phyloP scores from a whole-genome alignment of 148 eudicot species.

The Fagopyrum homotropicum region DNA sequence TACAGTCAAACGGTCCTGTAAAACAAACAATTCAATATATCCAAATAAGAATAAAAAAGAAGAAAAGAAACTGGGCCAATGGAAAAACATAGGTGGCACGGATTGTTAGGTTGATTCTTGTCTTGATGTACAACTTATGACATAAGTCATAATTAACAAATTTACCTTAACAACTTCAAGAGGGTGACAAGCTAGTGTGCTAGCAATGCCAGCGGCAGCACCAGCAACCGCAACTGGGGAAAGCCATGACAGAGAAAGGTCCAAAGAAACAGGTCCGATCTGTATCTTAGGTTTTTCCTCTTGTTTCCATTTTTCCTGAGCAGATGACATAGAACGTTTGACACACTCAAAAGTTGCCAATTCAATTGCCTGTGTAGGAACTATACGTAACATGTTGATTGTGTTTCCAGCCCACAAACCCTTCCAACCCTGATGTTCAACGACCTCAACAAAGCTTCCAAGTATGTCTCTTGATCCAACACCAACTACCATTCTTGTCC shows the following conservation, averaged over 20 bases:
- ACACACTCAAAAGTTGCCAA: slow-evolving; percentile 92
- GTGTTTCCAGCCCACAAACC: slow-evolving; percentile 96
- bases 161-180: slow-evolving; percentile 93
- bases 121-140: not conserved
- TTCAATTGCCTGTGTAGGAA: slow-evolving; percentile 95
- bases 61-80: not conserved
- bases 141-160: not conserved
- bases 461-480: slow-evolving; percentile 70
- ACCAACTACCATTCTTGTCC: slow-evolving; percentile 98
- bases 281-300: slow-evolving; percentile 50
- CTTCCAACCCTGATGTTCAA: slow-evolving; percentile 77
- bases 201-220: slow-evolving; percentile 84
- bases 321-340: slow-evolving; percentile 69
- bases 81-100: too few relatives aligned
- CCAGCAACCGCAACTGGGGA: slow-evolving; percentile 93
- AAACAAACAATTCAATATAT: not conserved
- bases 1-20: slow-evolving; percentile 85
- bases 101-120: too few relatives aligned
- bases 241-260: slow-evolving; percentile 68
- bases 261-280: slow-evolving; percentile 57
- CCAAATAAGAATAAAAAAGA: not conserved
- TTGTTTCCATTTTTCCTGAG: slow-evolving; percentile 66
- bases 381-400: slow-evolving; percentile 86
- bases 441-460: slow-evolving; percentile 71
- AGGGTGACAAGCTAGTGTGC: slow-evolving; percentile 89